These are phyloP conservation scores for Patellaria atrata DNA, from an alignment of 495 filamentous ascomycete species.

Conservation along the genomic window DNA sequence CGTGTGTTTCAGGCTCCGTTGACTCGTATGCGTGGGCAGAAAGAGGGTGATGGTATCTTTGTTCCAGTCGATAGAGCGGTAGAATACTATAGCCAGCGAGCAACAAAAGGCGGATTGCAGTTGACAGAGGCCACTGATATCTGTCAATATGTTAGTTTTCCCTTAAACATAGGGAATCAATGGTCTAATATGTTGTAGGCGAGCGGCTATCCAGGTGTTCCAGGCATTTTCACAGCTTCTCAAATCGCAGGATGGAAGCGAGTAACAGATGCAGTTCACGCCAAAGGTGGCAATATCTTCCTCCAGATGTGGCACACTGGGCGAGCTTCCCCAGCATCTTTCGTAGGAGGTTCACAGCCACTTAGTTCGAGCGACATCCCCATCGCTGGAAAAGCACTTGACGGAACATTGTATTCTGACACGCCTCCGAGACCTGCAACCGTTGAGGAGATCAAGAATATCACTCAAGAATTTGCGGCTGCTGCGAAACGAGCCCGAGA, in stretches of 20 bases:
- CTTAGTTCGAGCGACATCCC: conserved; percentile 19
- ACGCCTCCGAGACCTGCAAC: conserved; percentile 15
- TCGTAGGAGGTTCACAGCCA: conserved; percentile 11
- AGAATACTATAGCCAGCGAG: conserved; percentile 18
- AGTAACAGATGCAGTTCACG: conserved; percentile 19
- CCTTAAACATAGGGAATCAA: not conserved
- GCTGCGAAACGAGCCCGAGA: conserved; percentile 17
- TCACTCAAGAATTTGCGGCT: conserved; percentile 13
- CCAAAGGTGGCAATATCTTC: conserved; percentile 17
- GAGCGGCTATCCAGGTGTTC: conserved; percentile 17
- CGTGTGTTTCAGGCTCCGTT: conserved; percentile 16
- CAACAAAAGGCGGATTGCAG: conserved; percentile 16
- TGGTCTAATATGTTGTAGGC: conserved; percentile 5
- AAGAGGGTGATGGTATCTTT: conserved; percentile 15
- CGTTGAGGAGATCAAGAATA: conserved; percentile 16
- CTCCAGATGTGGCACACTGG: conserved; percentile 20
- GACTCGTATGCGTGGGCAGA: conserved; percentile 18
- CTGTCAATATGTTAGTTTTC: conserved; percentile 13
- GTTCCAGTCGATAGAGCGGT: conserved; percentile 16
- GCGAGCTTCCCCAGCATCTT: conserved; percentile 13
- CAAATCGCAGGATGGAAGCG: conserved; percentile 19
- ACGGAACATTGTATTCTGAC: conserved; percentile 14
- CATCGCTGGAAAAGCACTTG: conserved; percentile 14
- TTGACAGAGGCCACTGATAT: conserved; percentile 20
- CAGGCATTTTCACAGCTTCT: conserved; percentile 14